phyloP scores from a whole-genome alignment of 371 early-diverging fungal genomes.

The Lichtheimia ramosa region DNA sequence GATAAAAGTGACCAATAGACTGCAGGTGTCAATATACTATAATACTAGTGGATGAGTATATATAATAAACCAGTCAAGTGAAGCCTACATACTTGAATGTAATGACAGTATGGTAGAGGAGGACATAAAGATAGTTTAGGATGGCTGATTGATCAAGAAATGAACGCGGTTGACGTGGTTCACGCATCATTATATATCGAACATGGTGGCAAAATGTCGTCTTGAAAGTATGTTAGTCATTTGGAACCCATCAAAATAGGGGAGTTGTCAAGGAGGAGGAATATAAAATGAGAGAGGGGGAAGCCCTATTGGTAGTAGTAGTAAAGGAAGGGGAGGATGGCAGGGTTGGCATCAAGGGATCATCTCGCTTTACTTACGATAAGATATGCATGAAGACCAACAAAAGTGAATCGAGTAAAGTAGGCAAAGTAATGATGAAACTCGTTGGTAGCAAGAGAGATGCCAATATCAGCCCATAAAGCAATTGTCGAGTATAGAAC shows the following conservation, averaged over 20 bases:
- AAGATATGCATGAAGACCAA: slow-evolving; percentile 52
- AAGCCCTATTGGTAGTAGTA: too few relatives aligned
- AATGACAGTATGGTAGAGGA: slow-evolving; percentile 42
- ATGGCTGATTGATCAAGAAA: slow-evolving; percentile 30
- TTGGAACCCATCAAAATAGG: background rate
- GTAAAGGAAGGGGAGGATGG: too few relatives aligned
- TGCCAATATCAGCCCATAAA: slow-evolving; percentile 41
- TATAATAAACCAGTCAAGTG: background rate
- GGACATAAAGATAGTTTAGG: slow-evolving; percentile 42
- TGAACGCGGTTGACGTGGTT: slow-evolving; percentile 21
- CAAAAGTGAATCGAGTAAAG: slow-evolving; percentile 55
- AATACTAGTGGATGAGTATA: slow-evolving; percentile 1
- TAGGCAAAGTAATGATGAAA: slow-evolving; percentile 31
- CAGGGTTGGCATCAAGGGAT: too few relatives aligned
- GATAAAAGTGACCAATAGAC: slow-evolving; percentile 51
- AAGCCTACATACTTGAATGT: slow-evolving; percentile 35
- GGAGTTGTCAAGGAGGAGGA: background rate
- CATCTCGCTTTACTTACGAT: slow-evolving; percentile 33
- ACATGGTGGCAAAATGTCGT: slow-evolving; percentile 26
- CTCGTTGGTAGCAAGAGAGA: slow-evolving; percentile 10
- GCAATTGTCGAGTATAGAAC: slow-evolving; percentile 42
- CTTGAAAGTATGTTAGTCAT: slow-evolving; percentile 2
- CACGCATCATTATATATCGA: slow-evolving; percentile 22
- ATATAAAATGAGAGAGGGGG: background rate
- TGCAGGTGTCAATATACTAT: slow-evolving; percentile 53